Conservation (phyloP, 257 asterid species). For the Coffea canephora region DNA sequence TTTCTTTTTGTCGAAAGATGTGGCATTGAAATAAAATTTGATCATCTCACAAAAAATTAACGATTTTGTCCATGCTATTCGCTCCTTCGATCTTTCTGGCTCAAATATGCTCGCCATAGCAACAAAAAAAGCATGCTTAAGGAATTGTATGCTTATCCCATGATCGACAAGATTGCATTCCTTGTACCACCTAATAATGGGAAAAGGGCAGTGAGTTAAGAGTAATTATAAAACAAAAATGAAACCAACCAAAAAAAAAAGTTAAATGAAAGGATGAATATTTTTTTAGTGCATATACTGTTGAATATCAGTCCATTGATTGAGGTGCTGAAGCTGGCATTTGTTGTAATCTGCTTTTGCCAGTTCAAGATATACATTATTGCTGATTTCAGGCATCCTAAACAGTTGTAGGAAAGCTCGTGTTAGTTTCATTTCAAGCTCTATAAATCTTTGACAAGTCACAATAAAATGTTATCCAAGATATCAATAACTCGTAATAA, state of each 20-base stretch:
- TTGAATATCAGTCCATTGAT: constrained; percentile 39
- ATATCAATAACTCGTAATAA: no score
- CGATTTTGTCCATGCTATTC: constrained; percentile 40
- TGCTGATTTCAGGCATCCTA: constrained; percentile 38
- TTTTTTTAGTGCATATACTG: constrained; percentile 11
- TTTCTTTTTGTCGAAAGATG: background rate
- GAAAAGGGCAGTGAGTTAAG: background rate
- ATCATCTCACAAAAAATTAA: constrained; percentile 29
- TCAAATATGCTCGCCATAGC: constrained; percentile 35
- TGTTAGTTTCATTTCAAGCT: background rate
- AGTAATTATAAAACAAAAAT: background rate
- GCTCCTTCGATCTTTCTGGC: constrained; percentile 31
- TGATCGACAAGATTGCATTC: constrained; percentile 17
- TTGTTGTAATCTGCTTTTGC: constrained; percentile 37
- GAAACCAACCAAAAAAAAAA: no score
- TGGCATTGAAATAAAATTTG: constrained; percentile 20
- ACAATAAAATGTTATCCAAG: no score
- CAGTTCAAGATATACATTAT: constrained; percentile 25
- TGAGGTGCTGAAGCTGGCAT: constrained; percentile 41
- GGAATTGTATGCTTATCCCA: constrained; percentile 33
- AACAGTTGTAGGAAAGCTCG: background rate
- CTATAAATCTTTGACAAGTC: no score
- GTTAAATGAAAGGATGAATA: background rate
- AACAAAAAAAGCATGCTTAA: constrained; percentile 32
- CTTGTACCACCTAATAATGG: constrained; percentile 35